These are phyloP conservation scores for Stereocaulon alpinum DNA, from an alignment of 495 filamentous ascomycete species.

Conservation along the genomic window DNA sequence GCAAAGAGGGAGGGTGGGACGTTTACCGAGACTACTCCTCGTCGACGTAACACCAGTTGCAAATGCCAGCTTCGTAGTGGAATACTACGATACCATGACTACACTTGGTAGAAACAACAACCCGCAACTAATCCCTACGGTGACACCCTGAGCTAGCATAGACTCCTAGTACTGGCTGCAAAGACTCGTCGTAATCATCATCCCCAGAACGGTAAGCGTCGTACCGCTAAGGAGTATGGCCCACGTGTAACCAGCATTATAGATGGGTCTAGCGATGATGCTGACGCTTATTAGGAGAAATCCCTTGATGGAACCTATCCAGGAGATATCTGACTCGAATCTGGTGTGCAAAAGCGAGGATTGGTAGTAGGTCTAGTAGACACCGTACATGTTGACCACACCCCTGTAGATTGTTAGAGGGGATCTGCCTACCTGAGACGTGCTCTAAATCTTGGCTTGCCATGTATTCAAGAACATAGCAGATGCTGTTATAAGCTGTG, in stretches of 20 bases:
- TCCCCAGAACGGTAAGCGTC: conserved; percentile 34
- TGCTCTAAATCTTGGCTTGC: conserved; percentile 27
- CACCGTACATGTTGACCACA: conserved; percentile 37
- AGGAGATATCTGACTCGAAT: conserved; percentile 51
- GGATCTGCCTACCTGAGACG: background rate
- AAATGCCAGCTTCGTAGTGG: conserved; percentile 33
- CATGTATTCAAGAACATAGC: conserved; percentile 52
- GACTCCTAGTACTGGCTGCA: conserved; percentile 32
- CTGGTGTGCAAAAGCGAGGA: conserved; percentile 36
- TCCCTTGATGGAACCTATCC: conserved; percentile 39
- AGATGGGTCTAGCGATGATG: conserved; percentile 34
- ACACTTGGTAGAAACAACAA: conserved; percentile 37
- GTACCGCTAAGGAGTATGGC: conserved; percentile 25
- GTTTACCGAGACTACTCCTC: conserved; percentile 33
- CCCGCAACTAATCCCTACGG: conserved; percentile 34
- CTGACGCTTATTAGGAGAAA: conserved; percentile 35
- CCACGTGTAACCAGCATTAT: conserved; percentile 35
- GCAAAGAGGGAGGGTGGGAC: too few species aligned
- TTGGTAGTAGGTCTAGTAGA: conserved; percentile 43
- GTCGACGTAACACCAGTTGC: conserved; percentile 37
- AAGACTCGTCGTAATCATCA: conserved; percentile 43
- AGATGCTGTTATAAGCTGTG: conserved; percentile 45
- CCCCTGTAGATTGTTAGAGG: conserved; percentile 26
- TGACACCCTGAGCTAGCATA: conserved; percentile 35
- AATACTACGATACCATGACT: conserved; percentile 34